Conservation (phyloP, 345 rosid species). For the Bruguiera parviflora region DNA sequence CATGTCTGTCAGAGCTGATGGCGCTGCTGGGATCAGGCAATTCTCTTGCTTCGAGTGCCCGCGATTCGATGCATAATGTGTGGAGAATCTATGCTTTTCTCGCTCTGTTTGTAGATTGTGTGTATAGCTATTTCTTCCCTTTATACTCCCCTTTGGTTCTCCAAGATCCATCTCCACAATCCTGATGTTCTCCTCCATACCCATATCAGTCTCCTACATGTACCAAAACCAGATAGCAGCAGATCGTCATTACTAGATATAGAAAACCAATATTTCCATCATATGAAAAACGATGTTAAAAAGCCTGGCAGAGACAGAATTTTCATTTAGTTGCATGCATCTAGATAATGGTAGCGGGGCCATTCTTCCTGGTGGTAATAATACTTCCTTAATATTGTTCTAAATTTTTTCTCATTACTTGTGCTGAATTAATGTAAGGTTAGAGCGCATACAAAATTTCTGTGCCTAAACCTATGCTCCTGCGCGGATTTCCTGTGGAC, state of each 20-base stretch:
- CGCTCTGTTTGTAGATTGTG: conserved; percentile 28
- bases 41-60: conserved; percentile 33
- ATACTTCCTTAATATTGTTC: too few species aligned
- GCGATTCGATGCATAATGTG: conserved; percentile 19
- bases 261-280: too few species aligned
- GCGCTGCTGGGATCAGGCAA: conserved; percentile 47
- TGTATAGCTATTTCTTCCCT: conserved; percentile 46
- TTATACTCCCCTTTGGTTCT: conserved; percentile 33
- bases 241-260: neutral
- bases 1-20: conserved; percentile 65
- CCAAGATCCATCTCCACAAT: conserved; percentile 78
- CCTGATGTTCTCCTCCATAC: conserved; percentile 69
- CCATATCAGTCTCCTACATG: conserved; percentile 48
- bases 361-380: too few species aligned
- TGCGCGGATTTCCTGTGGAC: conserved; percentile 48
- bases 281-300: too few species aligned
- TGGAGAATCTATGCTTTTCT: conserved; percentile 36
- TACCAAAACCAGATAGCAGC: conserved; percentile 3
- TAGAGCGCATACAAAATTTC: conserved; percentile 40
- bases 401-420: neutral
- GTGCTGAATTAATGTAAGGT: neutral
- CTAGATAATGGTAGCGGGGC: neutral
- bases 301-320: too few species aligned
- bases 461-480: conserved; percentile 31
- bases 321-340: neutral